Percentiles rank a stretch among this genome's conserved stretches.
Conservation (phyloP, 352 stramenopile genomes). For the Globisporangium emineosum region DNA sequence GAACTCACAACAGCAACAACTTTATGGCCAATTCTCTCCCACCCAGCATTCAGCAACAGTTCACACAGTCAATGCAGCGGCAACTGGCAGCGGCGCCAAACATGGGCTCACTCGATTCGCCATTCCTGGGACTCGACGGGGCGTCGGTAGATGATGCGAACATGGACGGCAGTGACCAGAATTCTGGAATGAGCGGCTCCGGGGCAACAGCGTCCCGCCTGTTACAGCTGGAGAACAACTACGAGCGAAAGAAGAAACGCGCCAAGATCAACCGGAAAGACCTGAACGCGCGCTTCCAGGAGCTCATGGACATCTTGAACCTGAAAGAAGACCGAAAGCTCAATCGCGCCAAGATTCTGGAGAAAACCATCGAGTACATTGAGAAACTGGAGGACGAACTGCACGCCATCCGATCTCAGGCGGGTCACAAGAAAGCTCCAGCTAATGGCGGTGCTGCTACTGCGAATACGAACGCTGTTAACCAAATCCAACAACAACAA, state of each 20-base stretch:
- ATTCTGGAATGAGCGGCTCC: background rate
- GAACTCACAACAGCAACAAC: constrained; percentile 10
- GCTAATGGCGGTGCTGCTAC: background rate
- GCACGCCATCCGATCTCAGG: constrained; percentile 17
- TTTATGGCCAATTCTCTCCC: constrained; percentile 10
- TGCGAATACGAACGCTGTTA: background rate
- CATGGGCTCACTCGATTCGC: constrained; percentile 10
- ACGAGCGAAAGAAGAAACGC: constrained; percentile 69
- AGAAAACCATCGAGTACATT: constrained; percentile 62
- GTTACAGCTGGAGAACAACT: constrained; percentile 60
- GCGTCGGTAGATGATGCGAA: background rate
- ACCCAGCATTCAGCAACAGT: constrained; percentile 15
- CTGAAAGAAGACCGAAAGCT: constrained; percentile 62
- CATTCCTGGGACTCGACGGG: constrained; percentile 15
- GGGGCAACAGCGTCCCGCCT: constrained; percentile 24
- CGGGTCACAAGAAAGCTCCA: constrained; percentile 16
- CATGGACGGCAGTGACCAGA: constrained; percentile 9
- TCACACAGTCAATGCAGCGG: constrained; percentile 8
- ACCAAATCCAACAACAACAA: constrained; percentile 5
- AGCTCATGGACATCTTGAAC: constrained; percentile 61
- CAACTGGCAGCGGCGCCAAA: background rate
- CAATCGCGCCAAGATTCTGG: constrained; percentile 64
- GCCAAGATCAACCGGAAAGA: constrained; percentile 71
- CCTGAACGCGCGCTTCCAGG: constrained; percentile 60
- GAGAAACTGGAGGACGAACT: constrained; percentile 48